These are phyloP conservation scores for Euphorbia schlechtendalii DNA, from an alignment of 441 rosid species.

Conservation along the genomic window DNA sequence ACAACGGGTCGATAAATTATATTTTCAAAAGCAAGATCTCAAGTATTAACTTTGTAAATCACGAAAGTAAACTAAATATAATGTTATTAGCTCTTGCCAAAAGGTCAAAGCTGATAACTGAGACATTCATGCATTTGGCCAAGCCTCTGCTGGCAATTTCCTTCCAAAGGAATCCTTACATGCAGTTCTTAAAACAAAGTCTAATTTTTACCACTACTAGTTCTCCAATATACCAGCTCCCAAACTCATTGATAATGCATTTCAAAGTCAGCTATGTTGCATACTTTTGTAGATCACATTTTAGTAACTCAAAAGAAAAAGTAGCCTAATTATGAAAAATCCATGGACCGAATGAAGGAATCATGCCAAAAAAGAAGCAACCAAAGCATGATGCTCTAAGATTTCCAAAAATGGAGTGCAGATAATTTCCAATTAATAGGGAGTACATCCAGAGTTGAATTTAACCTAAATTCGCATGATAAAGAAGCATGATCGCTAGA, in stretches of 20 bases:
- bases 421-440: background rate
- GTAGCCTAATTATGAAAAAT: background rate
- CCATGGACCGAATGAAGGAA: background rate
- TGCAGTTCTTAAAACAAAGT: too few relatives aligned
- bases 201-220: too few relatives aligned
- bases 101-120: too few relatives aligned
- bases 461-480: background rate
- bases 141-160: too few relatives aligned
- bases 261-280: background rate
- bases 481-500: background rate
- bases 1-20: background rate
- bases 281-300: background rate
- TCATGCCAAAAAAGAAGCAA: background rate
- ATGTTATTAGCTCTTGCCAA: background rate
- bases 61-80: background rate
- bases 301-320: background rate
- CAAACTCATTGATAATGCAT: background rate
- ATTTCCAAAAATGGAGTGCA: background rate
- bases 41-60: background rate
- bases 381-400: background rate
- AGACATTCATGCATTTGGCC: too few relatives aligned
- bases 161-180: too few relatives aligned
- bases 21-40: background rate
- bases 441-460: background rate
- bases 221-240: background rate